A percentile compares a stretch with the other conserved stretches of the same genome.
Evolutionary conservation across 2,329 filamentous ascomycete genomes (phyloP).

Genomic region (Hortaea werneckii): DNA sequence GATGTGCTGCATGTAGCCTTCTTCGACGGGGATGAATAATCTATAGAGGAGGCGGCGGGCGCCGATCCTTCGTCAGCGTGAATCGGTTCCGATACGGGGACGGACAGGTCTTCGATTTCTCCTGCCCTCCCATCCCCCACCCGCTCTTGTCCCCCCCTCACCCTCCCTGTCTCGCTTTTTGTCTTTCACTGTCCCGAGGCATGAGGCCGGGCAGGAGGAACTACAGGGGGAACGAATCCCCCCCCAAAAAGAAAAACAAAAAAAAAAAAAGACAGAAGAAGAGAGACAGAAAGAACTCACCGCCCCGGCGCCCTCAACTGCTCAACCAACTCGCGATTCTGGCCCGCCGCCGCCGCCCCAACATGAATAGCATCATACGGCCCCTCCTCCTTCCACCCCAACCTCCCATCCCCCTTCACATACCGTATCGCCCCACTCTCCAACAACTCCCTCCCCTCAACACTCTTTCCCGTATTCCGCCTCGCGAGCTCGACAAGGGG

Average conservation of each 20-base stretch:
- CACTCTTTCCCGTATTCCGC: constrained; percentile 34
- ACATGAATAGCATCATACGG: constrained; percentile 93
- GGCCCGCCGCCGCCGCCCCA: constrained; percentile 66
- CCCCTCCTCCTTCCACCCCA: constrained; percentile 36
- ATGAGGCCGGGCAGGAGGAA: too few species aligned
- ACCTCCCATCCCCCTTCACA: constrained; percentile 56
- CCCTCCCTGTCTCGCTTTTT: too few species aligned
- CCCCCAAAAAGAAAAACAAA: too few species aligned
- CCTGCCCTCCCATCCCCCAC: too few species aligned
- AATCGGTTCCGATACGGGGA: background rate
- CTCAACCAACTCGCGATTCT: constrained; percentile 62
- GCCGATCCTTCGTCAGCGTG: constrained; percentile 3
- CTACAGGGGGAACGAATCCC: too few species aligned
- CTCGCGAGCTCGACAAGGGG: constrained; percentile 33
- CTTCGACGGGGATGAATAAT: constrained; percentile 68
- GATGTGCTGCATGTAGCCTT: constrained; percentile 51
- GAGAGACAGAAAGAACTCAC: constrained; percentile 21
- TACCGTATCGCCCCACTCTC: constrained; percentile 57
- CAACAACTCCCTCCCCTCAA: constrained; percentile 46
- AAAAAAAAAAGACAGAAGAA: constrained; percentile 1
- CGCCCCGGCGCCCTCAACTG: constrained; percentile 72
- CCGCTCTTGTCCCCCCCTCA: too few species aligned
- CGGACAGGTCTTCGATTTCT: constrained; percentile 1
- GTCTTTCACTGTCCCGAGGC: too few species aligned
- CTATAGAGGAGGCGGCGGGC: constrained; percentile 25